These are phyloP conservation scores for Chaetomium olivaceum DNA, from an alignment of 2,329 filamentous ascomycete species.

Conservation along the genomic window DNA sequence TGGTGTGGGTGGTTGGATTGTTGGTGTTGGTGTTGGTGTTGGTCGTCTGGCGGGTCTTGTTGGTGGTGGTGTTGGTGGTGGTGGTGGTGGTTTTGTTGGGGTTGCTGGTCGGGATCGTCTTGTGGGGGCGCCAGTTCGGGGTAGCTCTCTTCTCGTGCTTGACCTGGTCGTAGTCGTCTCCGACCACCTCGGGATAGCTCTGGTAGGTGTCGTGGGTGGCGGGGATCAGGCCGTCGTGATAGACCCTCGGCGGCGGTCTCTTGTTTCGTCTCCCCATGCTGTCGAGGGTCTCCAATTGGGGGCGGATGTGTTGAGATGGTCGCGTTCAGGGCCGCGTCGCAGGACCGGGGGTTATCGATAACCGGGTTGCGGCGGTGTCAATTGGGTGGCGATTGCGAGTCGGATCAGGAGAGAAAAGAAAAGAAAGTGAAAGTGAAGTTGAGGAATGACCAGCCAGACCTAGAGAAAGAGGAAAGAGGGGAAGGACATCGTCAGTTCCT, in stretches of 20 bases:
- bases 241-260: conserved; percentile 9
- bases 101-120: not conserved
- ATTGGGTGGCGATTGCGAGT: not conserved
- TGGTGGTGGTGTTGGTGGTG: not conserved
- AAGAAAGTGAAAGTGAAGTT: not conserved
- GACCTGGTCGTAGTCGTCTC: conserved; percentile 11
- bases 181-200: conserved; percentile 21
- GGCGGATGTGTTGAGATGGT: not conserved
- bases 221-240: conserved; percentile 26
- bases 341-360: not conserved
- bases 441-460: not conserved
- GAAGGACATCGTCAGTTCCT: not conserved
- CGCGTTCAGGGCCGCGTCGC: not conserved
- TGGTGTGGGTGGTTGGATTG: not conserved
- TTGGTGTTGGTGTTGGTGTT: not conserved
- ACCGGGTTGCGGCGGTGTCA: not conserved
- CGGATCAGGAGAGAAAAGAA: not conserved
- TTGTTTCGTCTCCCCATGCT: conserved; percentile 11
- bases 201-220: not conserved
- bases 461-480: not conserved
- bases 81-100: not conserved
- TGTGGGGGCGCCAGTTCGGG: conserved; percentile 15
- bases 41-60: not conserved
- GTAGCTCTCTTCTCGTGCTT: conserved; percentile 25
- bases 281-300: too few relatives aligned